Conservation (phyloP, 805 yeast species). For the Cyberlindnera xylosilytica region DNA sequence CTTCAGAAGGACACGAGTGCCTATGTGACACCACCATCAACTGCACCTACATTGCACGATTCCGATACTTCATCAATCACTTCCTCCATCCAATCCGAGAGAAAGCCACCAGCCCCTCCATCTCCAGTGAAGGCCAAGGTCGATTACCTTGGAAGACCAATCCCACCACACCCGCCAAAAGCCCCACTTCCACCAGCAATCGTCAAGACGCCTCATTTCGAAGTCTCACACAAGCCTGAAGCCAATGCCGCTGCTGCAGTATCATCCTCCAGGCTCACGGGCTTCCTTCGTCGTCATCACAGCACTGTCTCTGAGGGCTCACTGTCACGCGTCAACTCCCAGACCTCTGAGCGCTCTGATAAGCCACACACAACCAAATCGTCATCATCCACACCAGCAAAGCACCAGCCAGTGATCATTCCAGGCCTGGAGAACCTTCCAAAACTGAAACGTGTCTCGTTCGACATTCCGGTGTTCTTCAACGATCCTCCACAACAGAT, state of each 20-base stretch:
- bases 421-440: slow-evolving; percentile 42
- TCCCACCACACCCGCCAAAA: slow-evolving; percentile 49
- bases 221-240: slow-evolving; percentile 2
- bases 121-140: slow-evolving; percentile 10
- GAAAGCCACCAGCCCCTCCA: not conserved
- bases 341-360: not conserved
- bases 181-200: slow-evolving; percentile 51
- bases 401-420: slow-evolving; percentile 16
- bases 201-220: slow-evolving; percentile 19
- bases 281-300: slow-evolving; percentile 14
- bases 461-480: slow-evolving; percentile 71
- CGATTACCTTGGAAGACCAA: slow-evolving; percentile 41
- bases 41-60: not conserved
- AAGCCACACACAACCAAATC: not conserved
- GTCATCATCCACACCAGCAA: not conserved
- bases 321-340: slow-evolving; percentile 6
- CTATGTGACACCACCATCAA: not conserved
- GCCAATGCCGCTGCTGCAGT: not conserved
- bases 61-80: slow-evolving; percentile 14
- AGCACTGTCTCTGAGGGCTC: slow-evolving; percentile 7
- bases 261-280: slow-evolving; percentile 10
- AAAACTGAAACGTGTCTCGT: slow-evolving; percentile 61
- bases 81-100: slow-evolving; percentile 5
- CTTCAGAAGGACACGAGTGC: slow-evolving; percentile 19
- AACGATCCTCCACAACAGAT: slow-evolving; percentile 93